These are phyloP conservation scores for Adansonia grandidieri DNA, from an alignment of 441 rosid genomes.

Conservation along the genomic window DNA sequence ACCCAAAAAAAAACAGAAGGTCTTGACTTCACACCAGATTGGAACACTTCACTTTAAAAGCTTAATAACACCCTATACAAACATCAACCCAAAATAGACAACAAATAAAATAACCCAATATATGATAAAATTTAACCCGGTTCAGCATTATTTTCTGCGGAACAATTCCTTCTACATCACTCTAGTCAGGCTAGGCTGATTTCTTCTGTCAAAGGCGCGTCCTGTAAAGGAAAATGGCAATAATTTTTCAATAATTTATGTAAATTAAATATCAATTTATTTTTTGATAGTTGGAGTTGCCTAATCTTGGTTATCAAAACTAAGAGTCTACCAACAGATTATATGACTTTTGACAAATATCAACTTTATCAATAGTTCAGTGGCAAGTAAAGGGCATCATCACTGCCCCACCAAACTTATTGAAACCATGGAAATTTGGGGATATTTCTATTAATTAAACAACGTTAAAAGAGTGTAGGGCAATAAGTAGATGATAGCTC, in stretches of 20 bases:
- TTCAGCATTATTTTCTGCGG: background rate
- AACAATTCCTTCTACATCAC: background rate
- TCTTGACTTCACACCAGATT: constrained; percentile 28
- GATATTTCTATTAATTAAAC: too few relatives aligned
- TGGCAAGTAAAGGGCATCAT: background rate
- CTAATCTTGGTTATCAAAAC: too few relatives aligned
- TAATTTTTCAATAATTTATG: background rate
- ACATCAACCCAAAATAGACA: background rate
- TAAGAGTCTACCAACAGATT: too few relatives aligned
- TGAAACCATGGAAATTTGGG: constrained; percentile 18
- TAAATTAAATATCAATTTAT: background rate
- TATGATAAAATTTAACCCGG: background rate
- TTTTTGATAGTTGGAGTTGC: too few relatives aligned
- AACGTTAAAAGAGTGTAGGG: background rate
- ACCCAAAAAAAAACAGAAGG: background rate
- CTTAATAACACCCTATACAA: constrained; percentile 20
- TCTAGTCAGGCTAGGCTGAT: constrained; percentile 2
- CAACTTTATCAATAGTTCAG: background rate
- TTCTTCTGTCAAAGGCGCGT: constrained; percentile 20
- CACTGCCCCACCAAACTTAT: constrained; percentile 7
- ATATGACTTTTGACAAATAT: too few relatives aligned
- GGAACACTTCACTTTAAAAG: constrained; percentile 9
- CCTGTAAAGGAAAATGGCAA: constrained; percentile 11
- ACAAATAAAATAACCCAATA: background rate
- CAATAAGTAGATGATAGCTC: background rate